Base-by-base conservation (phyloP, 441 rosid genomes). In the Pelargonium myrrhifolium region DNA sequence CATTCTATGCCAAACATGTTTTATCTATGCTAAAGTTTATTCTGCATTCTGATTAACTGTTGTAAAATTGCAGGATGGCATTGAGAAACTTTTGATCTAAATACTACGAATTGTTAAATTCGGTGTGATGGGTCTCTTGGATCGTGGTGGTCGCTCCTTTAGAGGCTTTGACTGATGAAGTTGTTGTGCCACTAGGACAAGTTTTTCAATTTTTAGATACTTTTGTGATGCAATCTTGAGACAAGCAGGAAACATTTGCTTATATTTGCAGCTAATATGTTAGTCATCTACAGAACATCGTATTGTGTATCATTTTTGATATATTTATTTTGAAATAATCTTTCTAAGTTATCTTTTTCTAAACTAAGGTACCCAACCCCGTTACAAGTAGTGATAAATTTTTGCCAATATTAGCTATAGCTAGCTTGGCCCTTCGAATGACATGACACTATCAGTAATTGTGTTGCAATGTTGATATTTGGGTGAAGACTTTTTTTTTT, bases 101-200 rank as follows among this genome's bases (percentile, higher is more conserved):
- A 56, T 2, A 10, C 6, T 1, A 28, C 2, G 9, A 20, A 28
- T 22, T n/a, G 3, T 43, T 2, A 3, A 56, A 20, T 56, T 56
- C n/a, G 62, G 62, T 56, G 62, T 56, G 62, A 56, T 20, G 62
- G 62, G 28, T 56, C 26, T 56, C 62, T 56, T 56, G 28, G 20
- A 15, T 51, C 20, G 8, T 51, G 21, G 58, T 17, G 58, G 58
- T n/a, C 15, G 20, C 58, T 51, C 58, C 21, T 51, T 51, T 56
- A 21, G 62, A 56, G 62, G 62, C 62, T 56, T 56, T 56, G 62
- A 56, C 62, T 56, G 62, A 56, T 56, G 28, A 56, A 20, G 62
- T 56, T 56, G 58, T 51, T 51, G 26, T 20, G 28, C 61, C 61
- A 9, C 61, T 9, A 9, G 24, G 24, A 56, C 61, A 1, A 56